Conservation (phyloP, 345 rosid species). For the Aurinia saxatilis region DNA sequence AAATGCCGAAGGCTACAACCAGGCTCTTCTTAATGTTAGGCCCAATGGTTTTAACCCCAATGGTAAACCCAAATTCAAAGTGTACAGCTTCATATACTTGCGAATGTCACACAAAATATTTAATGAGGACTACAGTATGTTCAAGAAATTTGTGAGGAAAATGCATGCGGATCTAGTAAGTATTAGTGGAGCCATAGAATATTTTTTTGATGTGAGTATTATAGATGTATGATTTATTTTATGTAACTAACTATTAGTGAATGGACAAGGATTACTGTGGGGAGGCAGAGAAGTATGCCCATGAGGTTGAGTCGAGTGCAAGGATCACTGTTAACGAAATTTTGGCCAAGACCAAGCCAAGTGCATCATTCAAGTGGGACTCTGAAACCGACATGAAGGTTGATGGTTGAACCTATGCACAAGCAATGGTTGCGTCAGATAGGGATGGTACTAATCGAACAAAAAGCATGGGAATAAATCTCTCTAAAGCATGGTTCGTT, state of each 20-base stretch:
- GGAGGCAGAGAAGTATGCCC: conserved; percentile 47
- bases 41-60: conserved; percentile 59
- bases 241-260: neutral
- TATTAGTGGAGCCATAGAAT: too few species aligned
- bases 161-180: conserved; percentile 88
- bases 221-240: too few species aligned
- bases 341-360: too few species aligned
- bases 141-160: conserved; percentile 68
- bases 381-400: too few species aligned
- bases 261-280: conserved; percentile 28
- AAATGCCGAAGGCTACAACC: conserved; percentile 46
- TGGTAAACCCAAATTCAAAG: conserved; percentile 43
- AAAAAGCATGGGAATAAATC: too few species aligned
- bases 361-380: too few species aligned
- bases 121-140: conserved; percentile 41
- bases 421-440: too few species aligned
- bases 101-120: conserved; percentile 48
- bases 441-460: too few species aligned
- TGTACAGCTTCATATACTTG: conserved; percentile 69
- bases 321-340: too few species aligned
- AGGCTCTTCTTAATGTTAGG: conserved; percentile 66
- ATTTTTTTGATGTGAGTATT: too few species aligned
- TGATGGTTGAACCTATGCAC: too few species aligned
- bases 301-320: conserved; percentile 36
- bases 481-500: too few species aligned